Base-by-base conservation (phyloP, 2,329 filamentous ascomycete species). In the Xylariaceae sp. region DNA sequence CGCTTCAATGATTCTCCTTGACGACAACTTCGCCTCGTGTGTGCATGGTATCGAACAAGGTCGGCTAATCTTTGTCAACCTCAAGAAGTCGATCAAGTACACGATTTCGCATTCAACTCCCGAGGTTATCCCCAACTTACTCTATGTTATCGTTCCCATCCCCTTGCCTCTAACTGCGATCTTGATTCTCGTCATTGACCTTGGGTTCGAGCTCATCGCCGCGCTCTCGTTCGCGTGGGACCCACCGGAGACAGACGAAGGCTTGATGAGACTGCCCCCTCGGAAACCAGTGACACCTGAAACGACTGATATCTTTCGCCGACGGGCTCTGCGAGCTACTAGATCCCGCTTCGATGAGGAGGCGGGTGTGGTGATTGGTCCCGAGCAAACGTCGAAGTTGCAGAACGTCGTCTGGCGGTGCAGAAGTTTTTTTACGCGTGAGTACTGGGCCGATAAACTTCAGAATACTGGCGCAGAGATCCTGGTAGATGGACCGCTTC, bases 21-120 rank as follows among this genome's bases (percentile, higher is more conserved):
- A 94, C 65, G 90, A 94, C 69, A 92, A 95, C 71, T 95, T 95
- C 66, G 88, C 90, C 11, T 90, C 87, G 28, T 89, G 89, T 50
- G 78, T 89, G 39, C 85, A 82, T n/a, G 86, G 83, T 33, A 84
- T 89, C 42, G 81, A 86, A 65, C 85, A 89, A 68, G 86, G 86
- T 12, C 80, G 86, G 40, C 75, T 86, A 36, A 75, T 88, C 47
- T 86, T 87, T 59, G 84, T 88, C 72, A 89, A 89, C 58, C 87
- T 89, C 55, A 84, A 89, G 65, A 89, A 88, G 74, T 38, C 34
- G 13, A 38, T 38, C 16, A 38, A 38, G 9, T 38, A 38, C 16
- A 38, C 34, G 13, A 38, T 38, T 10, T 38, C 34, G 34, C 34
- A 38, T 38, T 38, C 34, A 13, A 38, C 34, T 38, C 34, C 34